phyloP scores from a whole-genome alignment of 257 asterid species.

The Gardenia jasminoides region DNA sequence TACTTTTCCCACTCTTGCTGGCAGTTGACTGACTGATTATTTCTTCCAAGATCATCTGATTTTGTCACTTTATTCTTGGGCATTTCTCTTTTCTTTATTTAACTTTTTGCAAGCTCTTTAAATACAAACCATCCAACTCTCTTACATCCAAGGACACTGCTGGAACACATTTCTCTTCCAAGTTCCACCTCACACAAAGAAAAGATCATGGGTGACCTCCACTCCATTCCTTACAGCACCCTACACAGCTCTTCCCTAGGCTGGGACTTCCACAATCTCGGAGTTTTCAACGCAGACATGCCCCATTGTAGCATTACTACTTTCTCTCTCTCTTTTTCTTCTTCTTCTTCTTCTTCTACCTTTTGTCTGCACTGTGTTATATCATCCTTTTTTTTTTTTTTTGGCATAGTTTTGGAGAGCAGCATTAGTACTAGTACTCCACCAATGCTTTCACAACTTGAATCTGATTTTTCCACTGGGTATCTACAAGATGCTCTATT shows the following conservation, averaged over 20 bases:
- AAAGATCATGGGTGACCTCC: constrained; percentile 44
- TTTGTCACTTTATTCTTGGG: constrained; percentile 27
- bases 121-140: constrained; percentile 3
- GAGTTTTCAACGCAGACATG: constrained; percentile 69
- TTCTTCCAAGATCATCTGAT: constrained; percentile 35
- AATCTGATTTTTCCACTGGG: constrained; percentile 58
- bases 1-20: constrained; percentile 35
- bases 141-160: constrained; percentile 1
- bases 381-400: background rate
- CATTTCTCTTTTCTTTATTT: constrained; percentile 4
- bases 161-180: background rate
- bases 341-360: background rate
- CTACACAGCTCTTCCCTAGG: constrained; percentile 35
- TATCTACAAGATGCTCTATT: constrained; percentile 88
- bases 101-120: constrained; percentile 16
- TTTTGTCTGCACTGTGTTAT: background rate
- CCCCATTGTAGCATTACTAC: constrained; percentile 30
- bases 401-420: constrained; percentile 31
- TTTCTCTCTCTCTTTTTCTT: background rate
- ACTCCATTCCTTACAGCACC: constrained; percentile 55
- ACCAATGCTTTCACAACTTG: constrained; percentile 31
- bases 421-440: constrained; percentile 22
- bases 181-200: background rate
- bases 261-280: constrained; percentile 47
- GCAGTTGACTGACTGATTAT: constrained; percentile 50